A percentile compares a stretch with the other conserved stretches of the same genome.
These are phyloP conservation scores for Fusarium longipes DNA, from an alignment of 2,329 filamentous ascomycete genomes.

Conservation along the genomic window DNA sequence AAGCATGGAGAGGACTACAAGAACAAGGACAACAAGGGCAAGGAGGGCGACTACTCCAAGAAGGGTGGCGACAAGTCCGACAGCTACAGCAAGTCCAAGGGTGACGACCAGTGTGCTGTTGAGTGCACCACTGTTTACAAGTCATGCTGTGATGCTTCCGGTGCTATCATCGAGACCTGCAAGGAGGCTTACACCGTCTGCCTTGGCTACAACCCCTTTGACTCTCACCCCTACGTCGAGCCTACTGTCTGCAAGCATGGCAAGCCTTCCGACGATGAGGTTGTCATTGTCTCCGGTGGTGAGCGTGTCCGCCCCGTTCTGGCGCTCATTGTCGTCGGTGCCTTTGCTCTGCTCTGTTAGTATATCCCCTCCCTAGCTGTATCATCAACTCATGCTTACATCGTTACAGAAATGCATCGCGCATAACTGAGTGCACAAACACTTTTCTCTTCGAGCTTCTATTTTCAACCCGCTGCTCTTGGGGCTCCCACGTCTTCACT, in stretches of 20 bases:
- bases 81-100: background rate
- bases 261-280: constrained; percentile 16
- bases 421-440: background rate
- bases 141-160: constrained; percentile 25
- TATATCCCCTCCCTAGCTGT: background rate
- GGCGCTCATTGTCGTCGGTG: constrained; percentile 29
- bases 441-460: constrained; percentile 24
- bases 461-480: constrained; percentile 17
- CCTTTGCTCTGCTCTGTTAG: constrained; percentile 35
- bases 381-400: background rate
- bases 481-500: constrained; percentile 9
- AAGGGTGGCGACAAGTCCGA: background rate
- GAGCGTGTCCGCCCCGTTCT: constrained; percentile 31
- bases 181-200: constrained; percentile 29
- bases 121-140: constrained; percentile 31
- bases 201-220: constrained; percentile 33
- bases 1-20: constrained; percentile 20
- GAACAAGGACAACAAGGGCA: background rate
- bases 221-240: constrained; percentile 22
- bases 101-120: constrained; percentile 21
- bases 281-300: constrained; percentile 31
- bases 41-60: background rate
- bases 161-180: constrained; percentile 27
- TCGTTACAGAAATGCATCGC: constrained; percentile 12
- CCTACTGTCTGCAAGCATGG: constrained; percentile 35